Conservation (phyloP, 169 alveolate genomes). For the Plasmodium fragile region DNA sequence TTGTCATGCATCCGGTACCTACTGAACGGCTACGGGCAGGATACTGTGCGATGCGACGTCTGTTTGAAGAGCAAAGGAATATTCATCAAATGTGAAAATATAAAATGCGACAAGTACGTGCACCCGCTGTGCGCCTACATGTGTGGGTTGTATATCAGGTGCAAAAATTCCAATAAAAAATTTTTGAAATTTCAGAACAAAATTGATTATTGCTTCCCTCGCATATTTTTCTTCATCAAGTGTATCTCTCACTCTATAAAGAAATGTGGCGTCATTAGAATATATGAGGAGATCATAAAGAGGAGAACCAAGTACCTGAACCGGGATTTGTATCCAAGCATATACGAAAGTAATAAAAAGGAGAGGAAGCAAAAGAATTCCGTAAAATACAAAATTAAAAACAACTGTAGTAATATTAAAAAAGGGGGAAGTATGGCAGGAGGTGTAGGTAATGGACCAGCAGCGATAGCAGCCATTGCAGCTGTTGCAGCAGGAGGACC, state of each 20-base stretch:
- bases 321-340: slow-evolving; percentile 70
- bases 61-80: slow-evolving; percentile 63
- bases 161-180: slow-evolving; percentile 59
- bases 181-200: slow-evolving; percentile 52
- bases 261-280: slow-evolving; percentile 38
- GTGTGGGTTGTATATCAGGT: slow-evolving; percentile 71
- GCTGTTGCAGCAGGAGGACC: background rate
- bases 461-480: background rate
- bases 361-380: slow-evolving; percentile 67
- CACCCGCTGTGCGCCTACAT: slow-evolving; percentile 71
- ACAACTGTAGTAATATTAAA: slow-evolving; percentile 16
- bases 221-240: slow-evolving; percentile 46
- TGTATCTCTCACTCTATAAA: slow-evolving; percentile 59
- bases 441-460: background rate
- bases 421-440: background rate
- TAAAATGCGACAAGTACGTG: slow-evolving; percentile 25
- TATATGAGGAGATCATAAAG: slow-evolving; percentile 49
- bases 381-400: slow-evolving; percentile 24
- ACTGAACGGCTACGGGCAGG: slow-evolving; percentile 28
- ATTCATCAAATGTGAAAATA: slow-evolving; percentile 36
- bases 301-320: slow-evolving; percentile 65
- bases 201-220: slow-evolving; percentile 67
- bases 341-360: slow-evolving; percentile 68
- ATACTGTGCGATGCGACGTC: slow-evolving; percentile 22
- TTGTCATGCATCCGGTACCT: background rate